phyloP scores from a whole-genome alignment of 495 filamentous ascomycete genomes.

The Trypethelium eluteriae region DNA sequence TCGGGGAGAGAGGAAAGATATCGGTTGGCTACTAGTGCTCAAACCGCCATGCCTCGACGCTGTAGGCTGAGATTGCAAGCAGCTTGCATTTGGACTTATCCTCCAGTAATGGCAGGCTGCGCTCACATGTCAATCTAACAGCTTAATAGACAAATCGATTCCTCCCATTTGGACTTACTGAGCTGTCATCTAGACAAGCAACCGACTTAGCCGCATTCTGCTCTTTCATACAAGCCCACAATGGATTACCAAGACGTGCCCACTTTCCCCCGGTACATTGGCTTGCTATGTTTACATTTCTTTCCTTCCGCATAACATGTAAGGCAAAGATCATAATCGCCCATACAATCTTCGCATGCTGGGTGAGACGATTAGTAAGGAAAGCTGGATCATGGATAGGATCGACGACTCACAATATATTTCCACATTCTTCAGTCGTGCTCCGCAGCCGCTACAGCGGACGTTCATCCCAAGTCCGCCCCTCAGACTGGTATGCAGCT shows the following conservation, averaged over 20 bases:
- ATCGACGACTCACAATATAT: background rate
- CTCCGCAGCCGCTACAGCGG: background rate
- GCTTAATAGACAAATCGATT: no score
- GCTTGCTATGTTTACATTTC: background rate
- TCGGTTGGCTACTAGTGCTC: no score
- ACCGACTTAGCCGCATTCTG: no score
- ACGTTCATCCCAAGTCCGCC: background rate
- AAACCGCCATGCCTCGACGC: no score
- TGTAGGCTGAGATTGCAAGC: no score
- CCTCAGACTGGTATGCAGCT: background rate
- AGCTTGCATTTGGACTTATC: no score
- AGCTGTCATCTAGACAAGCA: no score
- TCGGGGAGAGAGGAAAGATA: no score
- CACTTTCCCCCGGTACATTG: background rate
- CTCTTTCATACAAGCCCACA: no score
- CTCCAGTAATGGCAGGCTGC: no score
- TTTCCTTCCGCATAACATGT: background rate
- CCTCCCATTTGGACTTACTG: no score
- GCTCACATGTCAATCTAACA: no score
- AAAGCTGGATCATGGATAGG: background rate
- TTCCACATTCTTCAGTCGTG: background rate
- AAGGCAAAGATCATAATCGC: background rate
- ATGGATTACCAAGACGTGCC: background rate
- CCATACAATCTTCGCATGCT: background rate
- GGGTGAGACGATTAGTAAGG: background rate